Evolutionary conservation across 2,329 filamentous ascomycete genomes (phyloP).

Genomic region (Passalora sequoiae): DNA sequence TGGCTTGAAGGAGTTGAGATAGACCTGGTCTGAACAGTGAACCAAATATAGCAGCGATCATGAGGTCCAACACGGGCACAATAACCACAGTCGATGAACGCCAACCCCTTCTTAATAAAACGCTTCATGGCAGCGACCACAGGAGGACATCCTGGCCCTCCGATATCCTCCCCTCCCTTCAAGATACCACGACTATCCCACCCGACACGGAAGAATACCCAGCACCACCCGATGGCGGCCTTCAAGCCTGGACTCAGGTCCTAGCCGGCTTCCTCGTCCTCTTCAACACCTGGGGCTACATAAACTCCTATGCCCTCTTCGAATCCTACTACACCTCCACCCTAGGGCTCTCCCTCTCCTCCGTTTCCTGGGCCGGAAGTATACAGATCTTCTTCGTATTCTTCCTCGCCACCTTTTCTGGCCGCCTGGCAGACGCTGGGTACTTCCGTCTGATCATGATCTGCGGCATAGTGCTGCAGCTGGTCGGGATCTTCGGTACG

Average conservation of each 20-base stretch:
- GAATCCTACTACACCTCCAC: slow-evolving; percentile 37
- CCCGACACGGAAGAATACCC: neutral
- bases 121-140: neutral
- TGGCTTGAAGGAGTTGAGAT: too few relatives aligned
- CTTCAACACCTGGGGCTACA: slow-evolving; percentile 16
- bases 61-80: too few relatives aligned
- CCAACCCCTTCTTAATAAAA: neutral
- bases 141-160: neutral
- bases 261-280: slow-evolving; percentile 8
- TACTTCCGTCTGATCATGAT: slow-evolving; percentile 17
- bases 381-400: slow-evolving; percentile 43
- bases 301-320: slow-evolving; percentile 40
- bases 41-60: too few relatives aligned
- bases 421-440: slow-evolving; percentile 37
- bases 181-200: neutral
- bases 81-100: too few relatives aligned
- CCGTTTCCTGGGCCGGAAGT: slow-evolving; percentile 47
- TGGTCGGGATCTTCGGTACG: slow-evolving; percentile 4
- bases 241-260: slow-evolving; percentile 12
- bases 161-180: neutral
- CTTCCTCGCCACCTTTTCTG: slow-evolving; percentile 36
- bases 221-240: neutral
- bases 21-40: too few relatives aligned
- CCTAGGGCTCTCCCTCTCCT: slow-evolving; percentile 31
- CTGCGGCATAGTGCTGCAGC: neutral